Evolutionary conservation across 2,329 filamentous ascomycete genomes (phyloP), one percentile per base, ranked within the genome.

Genomic region (Zasmidium citrigriseum): DNA sequence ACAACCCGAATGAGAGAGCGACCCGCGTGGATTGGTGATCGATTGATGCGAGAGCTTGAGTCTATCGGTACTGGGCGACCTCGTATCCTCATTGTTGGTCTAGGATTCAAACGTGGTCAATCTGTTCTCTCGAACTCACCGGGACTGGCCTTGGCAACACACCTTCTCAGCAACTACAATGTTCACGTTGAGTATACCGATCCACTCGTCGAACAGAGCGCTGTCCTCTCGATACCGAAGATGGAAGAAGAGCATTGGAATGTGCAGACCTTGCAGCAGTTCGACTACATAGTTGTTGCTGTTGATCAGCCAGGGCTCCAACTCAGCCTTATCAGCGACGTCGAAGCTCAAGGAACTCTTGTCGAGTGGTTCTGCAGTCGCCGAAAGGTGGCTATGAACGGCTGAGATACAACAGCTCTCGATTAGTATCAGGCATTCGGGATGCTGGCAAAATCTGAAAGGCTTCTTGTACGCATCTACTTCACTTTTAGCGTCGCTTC

Each of bases 1-100:
- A 75, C 78, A 0, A 75, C 78, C 51, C 75, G 68, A 47, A 82
- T 80, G 78, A 71, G 72, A 41, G 68, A 70, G 2, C 73, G 80
- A 7, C 81, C 81, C 0, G 70, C 68, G 2, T 65, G 68, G 1
- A 72, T 80, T 12, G 78, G 75, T 1, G 67, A 72, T 18, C 71
- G 73, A 27, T 68, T 72, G 27, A 68, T 80, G 10, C 76, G 18
- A 10, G 24, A 23, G 16, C 20, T 55, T 27, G 22, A 27, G 21
- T 3, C 4, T 12, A 27, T 12, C 1, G 14, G 14, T 9, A 24
- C 14, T 24, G 5, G 14, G 2, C 34, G 52, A 34, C 34, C 41
- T 7, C 46, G 10, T 11, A 29, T 59, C 24, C 57, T 59, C 38
- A 27, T 55, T 20, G 47, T 56, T n/a, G 57, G 53, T 11, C 24